phyloP scores from a whole-genome alignment of 2,329 filamentous ascomycete genomes.

The Epichloe sibirici region DNA sequence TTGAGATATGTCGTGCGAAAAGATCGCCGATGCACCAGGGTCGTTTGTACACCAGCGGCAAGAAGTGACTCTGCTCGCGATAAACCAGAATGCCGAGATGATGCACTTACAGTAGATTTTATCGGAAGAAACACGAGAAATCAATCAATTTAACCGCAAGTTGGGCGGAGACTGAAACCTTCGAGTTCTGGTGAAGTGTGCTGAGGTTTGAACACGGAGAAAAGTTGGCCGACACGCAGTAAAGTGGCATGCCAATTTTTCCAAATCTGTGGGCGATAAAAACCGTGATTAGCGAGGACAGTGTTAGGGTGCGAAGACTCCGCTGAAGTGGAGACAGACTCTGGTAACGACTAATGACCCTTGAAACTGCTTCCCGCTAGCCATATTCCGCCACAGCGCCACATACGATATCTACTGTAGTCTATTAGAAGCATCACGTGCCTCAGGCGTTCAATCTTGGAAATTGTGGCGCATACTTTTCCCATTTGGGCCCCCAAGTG shows the following conservation, averaged over 20 bases:
- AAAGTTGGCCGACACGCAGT: constrained; percentile 15
- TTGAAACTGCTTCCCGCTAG: no score
- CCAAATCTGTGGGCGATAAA: constrained; percentile 21
- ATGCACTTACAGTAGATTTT: constrained; percentile 22
- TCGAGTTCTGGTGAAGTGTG: constrained; percentile 58
- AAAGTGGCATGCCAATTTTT: constrained; percentile 17
- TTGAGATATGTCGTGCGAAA: not conserved
- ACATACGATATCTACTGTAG: no score
- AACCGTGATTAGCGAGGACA: constrained; percentile 15
- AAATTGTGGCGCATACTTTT: constrained; percentile 2
- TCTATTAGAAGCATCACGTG: not conserved
- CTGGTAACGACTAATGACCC: not conserved
- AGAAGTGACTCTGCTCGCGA: not conserved
- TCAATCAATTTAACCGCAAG: constrained; percentile 99
- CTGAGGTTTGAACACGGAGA: constrained; percentile 13
- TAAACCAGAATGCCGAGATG: not conserved
- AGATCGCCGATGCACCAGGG: not conserved
- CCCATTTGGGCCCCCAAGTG: not conserved
- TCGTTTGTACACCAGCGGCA: not conserved
- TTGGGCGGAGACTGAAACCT: constrained; percentile 98
- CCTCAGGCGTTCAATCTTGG: not conserved
- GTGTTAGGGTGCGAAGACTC: constrained; percentile 12
- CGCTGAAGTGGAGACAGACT: not conserved
- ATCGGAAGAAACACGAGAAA: constrained; percentile 62
- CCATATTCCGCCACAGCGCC: not conserved